Evolutionary conservation across 805 yeast genomes (phyloP).

Genomic region (Torulaspora gathmanii): DNA sequence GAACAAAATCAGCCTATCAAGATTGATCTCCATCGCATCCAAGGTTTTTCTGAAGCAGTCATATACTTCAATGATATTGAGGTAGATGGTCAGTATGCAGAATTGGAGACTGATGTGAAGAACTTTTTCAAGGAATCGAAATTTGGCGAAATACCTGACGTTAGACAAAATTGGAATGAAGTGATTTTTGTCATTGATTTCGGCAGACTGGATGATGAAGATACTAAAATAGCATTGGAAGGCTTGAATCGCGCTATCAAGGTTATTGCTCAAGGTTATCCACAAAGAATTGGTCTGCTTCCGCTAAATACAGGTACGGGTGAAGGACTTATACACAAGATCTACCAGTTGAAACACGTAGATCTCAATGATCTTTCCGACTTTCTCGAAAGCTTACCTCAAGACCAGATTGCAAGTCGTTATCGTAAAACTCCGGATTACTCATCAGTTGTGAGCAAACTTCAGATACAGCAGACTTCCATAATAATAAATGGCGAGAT

Average conservation of each 20-base stretch:
- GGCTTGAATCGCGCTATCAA: conserved; percentile 48
- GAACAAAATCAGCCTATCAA: conserved; percentile 32
- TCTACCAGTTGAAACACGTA: conserved; percentile 25
- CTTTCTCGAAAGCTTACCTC: conserved; percentile 20
- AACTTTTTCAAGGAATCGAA: conserved; percentile 45
- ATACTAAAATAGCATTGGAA: conserved; percentile 40
- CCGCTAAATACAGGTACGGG: conserved; percentile 44
- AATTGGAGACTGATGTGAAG: conserved; percentile 42
- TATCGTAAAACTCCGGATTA: conserved; percentile 21
- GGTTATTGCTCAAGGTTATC: conserved; percentile 50
- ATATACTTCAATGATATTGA: conserved; percentile 78
- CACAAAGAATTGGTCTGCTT: conserved; percentile 80
- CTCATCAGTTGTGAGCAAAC: conserved; percentile 31
- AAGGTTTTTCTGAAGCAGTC: conserved; percentile 40
- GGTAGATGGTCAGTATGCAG: conserved; percentile 49
- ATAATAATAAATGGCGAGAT: conserved; percentile 74
- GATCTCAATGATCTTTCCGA: conserved; percentile 14
- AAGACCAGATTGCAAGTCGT: conserved; percentile 12
- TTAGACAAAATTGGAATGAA: conserved; percentile 71
- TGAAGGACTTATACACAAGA: conserved; percentile 21
- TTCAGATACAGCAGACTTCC: conserved; percentile 46
- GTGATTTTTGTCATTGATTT: conserved; percentile 64
- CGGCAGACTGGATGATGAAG: conserved; percentile 37
- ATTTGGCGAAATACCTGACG: conserved; percentile 62
- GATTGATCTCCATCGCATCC: conserved; percentile 32